Conservation (phyloP, 31 red algal genomes). For the Odonthalia washingtoniensis region DNA sequence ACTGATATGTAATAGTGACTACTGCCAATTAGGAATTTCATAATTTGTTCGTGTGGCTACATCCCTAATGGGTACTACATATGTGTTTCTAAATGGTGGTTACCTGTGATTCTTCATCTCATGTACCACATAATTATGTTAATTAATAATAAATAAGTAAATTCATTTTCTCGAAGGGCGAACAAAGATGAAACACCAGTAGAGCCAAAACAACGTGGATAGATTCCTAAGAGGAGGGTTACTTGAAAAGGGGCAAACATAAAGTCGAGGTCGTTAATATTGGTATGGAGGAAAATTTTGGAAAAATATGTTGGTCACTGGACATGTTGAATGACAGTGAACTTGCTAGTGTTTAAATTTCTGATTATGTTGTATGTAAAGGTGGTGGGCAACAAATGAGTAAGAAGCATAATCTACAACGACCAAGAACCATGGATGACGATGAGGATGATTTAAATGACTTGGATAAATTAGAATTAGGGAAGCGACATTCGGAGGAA, state of each 20-base stretch:
- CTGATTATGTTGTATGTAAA: neutral
- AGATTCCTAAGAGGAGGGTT: neutral
- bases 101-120: constrained; percentile 51
- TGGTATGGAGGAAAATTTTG: neutral
- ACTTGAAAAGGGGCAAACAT: neutral
- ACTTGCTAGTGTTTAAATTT: neutral
- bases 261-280: neutral
- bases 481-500: constrained; percentile 22
- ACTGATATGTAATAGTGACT: constrained; percentile 33
- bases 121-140: constrained; percentile 57
- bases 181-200: neutral
- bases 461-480: constrained; percentile 46
- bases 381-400: neutral
- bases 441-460: constrained; percentile 65
- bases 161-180: neutral
- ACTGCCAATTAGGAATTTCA: constrained; percentile 30
- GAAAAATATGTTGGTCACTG: neutral
- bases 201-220: no score
- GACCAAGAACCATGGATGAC: neutral
- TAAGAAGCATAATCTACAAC: neutral
- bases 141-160: constrained; percentile 39
- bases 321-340: neutral
- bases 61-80: constrained; percentile 50
- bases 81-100: constrained; percentile 57
- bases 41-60: constrained; percentile 40